These are phyloP conservation scores for Cladobotryum mycophilum DNA, from an alignment of 2,329 filamentous ascomycete species.

Conservation along the genomic window DNA sequence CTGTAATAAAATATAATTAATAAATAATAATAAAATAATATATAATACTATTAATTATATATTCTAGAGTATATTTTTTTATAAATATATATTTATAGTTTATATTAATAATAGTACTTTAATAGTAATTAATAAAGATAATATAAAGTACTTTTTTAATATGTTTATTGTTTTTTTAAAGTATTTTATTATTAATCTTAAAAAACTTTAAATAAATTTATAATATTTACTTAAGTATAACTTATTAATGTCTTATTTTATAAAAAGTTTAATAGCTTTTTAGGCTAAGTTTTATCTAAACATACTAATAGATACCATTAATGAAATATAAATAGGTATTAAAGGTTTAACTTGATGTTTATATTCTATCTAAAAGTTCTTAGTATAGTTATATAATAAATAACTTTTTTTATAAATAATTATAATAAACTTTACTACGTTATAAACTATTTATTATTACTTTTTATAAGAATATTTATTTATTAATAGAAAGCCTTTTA, in stretches of 20 bases:
- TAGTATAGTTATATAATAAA: too few species aligned
- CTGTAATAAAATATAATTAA: too few species aligned
- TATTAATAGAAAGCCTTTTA: constrained; percentile 28
- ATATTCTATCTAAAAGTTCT: too few species aligned
- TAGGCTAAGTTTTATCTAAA: fast-evolving
- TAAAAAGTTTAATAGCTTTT: background rate
- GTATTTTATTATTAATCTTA: constrained; percentile 15
- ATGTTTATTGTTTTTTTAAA: constrained; percentile 21
- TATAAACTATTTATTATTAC: constrained; percentile 28
- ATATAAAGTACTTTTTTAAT: constrained; percentile 15
- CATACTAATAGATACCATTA: constrained; percentile 4
- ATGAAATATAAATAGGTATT: constrained; percentile 14
- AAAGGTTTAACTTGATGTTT: background rate
- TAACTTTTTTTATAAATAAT: too few species aligned
- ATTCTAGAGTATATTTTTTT: constrained; percentile 51
- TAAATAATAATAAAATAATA: constrained; percentile 28
- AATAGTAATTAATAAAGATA: too few species aligned
- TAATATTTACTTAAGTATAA: constrained; percentile 14
- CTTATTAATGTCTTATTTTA: constrained; percentile 11
- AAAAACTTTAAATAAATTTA: constrained; percentile 6
- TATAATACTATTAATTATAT: constrained; percentile 33
- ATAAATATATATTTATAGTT: constrained; percentile 33
- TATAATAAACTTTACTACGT: too few species aligned
- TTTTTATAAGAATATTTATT: constrained; percentile 24
- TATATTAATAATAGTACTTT: background rate